phyloP scores from a whole-genome alignment of 2,329 filamentous ascomycete genomes.

The Alternaria atra region DNA sequence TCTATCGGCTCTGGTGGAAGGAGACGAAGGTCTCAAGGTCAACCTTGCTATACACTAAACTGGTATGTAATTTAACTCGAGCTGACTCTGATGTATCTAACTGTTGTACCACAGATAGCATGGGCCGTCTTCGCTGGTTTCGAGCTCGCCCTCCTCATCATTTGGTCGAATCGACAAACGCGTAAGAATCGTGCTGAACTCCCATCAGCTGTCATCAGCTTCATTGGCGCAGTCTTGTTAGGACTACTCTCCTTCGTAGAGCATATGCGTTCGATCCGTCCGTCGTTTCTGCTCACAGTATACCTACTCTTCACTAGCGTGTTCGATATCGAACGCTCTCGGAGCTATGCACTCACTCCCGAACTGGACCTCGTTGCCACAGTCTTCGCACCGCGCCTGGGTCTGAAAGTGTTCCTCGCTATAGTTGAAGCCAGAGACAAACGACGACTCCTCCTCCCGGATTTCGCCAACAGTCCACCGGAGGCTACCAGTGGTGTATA shows the following conservation, averaged over 20 bases:
- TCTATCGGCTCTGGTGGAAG: conserved; percentile 38
- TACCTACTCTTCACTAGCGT: conserved; percentile 58
- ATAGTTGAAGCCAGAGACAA: conserved; percentile 59
- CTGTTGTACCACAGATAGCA: conserved; percentile 24
- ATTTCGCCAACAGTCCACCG: conserved; percentile 54
- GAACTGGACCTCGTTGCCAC: conserved; percentile 53
- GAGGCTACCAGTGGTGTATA: conserved; percentile 64
- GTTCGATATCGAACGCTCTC: conserved; percentile 57
- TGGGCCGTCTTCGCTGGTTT: conserved; percentile 37
- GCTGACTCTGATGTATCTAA: neutral
- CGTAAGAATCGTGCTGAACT: conserved; percentile 32
- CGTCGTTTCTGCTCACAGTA: conserved; percentile 58
- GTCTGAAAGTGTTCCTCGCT: conserved; percentile 55
- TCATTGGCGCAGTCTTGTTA: conserved; percentile 43
- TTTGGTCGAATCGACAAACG: conserved; percentile 34
- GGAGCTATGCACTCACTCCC: conserved; percentile 51
- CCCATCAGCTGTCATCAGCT: conserved; percentile 38
- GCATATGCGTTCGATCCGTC: conserved; percentile 56
- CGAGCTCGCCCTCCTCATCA: conserved; percentile 38
- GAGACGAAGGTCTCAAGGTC: conserved; percentile 36
- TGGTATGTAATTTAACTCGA: conserved; percentile 31
- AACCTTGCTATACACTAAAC: conserved; percentile 34
- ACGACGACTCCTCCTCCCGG: conserved; percentile 49
- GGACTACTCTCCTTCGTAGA: conserved; percentile 57
- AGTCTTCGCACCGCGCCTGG: conserved; percentile 54